Percentiles rank a stretch among this genome's conserved stretches.
These are phyloP conservation scores for Taphrina betulina DNA, from an alignment of 1,139 yeast genomes.

Conservation along the genomic window DNA sequence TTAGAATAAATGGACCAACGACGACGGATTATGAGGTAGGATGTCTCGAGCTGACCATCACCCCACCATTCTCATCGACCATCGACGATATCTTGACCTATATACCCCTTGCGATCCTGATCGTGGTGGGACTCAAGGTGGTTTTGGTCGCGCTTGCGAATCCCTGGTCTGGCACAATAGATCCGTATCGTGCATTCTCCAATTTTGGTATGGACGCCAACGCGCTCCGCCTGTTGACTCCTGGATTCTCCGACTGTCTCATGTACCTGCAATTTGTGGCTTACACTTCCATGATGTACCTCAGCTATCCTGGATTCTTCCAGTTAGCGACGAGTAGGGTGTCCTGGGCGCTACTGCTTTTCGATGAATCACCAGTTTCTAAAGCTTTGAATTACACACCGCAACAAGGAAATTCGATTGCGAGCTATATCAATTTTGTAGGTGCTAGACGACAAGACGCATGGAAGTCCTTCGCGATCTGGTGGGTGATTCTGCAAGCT, in stretches of 20 bases:
- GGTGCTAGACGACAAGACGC: conserved; percentile 40
- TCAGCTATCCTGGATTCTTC: conserved; percentile 64
- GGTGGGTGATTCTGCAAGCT: conserved; percentile 41
- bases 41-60: conserved; percentile 19
- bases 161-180: conserved; percentile 52
- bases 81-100: conserved; percentile 46
- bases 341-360: conserved; percentile 47
- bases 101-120: conserved; percentile 47
- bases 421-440: conserved; percentile 40
- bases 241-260: conserved; percentile 54
- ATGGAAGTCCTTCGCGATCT: conserved; percentile 45
- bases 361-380: conserved; percentile 39
- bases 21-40: conserved; percentile 21
- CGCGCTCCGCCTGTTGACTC: conserved; percentile 58
- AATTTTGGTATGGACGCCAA: conserved; percentile 63
- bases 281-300: conserved; percentile 56
- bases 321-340: conserved; percentile 54
- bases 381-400: conserved; percentile 24
- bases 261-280: conserved; percentile 60
- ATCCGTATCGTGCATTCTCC: conserved; percentile 55
- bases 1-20: conserved; percentile 24
- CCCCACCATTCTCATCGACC: conserved; percentile 17
- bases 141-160: conserved; percentile 47
- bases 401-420: conserved; percentile 39
- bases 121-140: conserved; percentile 50